Evolutionary conservation across 371 early-diverging fungal species (phyloP).

Genomic region (Apophysomyces sp.): DNA sequence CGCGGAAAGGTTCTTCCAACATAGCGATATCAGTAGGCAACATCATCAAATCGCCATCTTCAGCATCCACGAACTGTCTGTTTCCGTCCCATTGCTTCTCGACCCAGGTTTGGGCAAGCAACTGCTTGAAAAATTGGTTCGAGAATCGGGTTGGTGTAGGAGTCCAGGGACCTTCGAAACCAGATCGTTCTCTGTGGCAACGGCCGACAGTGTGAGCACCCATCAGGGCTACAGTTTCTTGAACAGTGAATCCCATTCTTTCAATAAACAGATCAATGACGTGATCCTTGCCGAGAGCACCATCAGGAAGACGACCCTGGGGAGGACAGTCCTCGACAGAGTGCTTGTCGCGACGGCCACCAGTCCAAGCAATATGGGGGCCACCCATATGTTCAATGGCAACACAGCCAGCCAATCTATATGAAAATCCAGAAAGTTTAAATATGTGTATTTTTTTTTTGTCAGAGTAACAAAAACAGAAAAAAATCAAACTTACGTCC

Average conservation of each 20-base stretch:
- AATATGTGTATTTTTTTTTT: too few relatives aligned
- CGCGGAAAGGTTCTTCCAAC: constrained; percentile 67
- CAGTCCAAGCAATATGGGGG: constrained; percentile 76
- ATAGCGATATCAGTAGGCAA: constrained; percentile 85
- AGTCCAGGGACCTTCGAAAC: constrained; percentile 90
- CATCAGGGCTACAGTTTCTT: constrained; percentile 80
- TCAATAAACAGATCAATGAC: constrained; percentile 73
- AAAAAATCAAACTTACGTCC: constrained; percentile 66
- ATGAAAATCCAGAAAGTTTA: constrained; percentile 38
- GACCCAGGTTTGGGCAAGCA: constrained; percentile 69
- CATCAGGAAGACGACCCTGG: constrained; percentile 86
- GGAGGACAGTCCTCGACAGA: constrained; percentile 64
- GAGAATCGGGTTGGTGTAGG: constrained; percentile 82
- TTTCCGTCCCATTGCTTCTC: constrained; percentile 75
- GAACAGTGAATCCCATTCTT: constrained; percentile 77
- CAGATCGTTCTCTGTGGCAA: constrained; percentile 82
- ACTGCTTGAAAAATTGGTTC: constrained; percentile 77
- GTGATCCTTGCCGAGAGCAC: constrained; percentile 68
- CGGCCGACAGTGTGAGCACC: constrained; percentile 92
- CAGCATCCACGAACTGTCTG: constrained; percentile 71
- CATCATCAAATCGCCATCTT: constrained; percentile 78
- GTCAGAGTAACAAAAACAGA: not conserved
- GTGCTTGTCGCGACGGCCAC: constrained; percentile 73
- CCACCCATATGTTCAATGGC: constrained; percentile 85
- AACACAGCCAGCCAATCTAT: constrained; percentile 76